These are phyloP conservation scores for Kwoniella bestiolae DNA, from an alignment of 768 basidiomycete genomes.

Conservation along the genomic window DNA sequence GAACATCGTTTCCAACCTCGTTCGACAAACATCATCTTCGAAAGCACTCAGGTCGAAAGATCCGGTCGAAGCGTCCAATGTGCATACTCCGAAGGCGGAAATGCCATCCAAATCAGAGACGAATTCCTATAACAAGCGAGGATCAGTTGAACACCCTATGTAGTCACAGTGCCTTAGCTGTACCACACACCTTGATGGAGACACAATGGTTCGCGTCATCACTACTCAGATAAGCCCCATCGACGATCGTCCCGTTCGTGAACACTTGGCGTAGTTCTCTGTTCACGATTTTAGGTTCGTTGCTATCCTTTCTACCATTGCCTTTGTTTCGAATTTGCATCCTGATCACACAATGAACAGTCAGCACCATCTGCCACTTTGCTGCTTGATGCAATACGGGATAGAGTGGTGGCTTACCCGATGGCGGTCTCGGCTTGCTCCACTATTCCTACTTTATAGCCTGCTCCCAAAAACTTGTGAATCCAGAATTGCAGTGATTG, in stretches of 20 bases:
- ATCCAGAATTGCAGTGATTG: slow-evolving; percentile 77
- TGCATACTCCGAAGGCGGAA: slow-evolving; percentile 80
- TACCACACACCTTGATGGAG: slow-evolving; percentile 67
- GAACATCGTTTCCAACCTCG: slow-evolving; percentile 89
- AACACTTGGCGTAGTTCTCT: slow-evolving; percentile 93
- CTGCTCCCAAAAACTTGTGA: slow-evolving; percentile 58
- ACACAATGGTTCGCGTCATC: slow-evolving; percentile 96
- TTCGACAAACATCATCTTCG: slow-evolving; percentile 89
- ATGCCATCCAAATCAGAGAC: slow-evolving; percentile 10
- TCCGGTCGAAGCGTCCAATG: slow-evolving; percentile 91
- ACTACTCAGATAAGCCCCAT: slow-evolving; percentile 81
- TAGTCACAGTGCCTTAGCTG: not conserved
- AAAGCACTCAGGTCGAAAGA: slow-evolving; percentile 90
- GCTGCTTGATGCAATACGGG: not conserved
- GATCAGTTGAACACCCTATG: not conserved
- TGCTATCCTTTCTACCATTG: slow-evolving; percentile 15
- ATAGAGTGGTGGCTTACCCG: slow-evolving; percentile 60
- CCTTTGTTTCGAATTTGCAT: slow-evolving; percentile 88
- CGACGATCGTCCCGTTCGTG: slow-evolving; percentile 94
- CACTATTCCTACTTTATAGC: slow-evolving; percentile 73
- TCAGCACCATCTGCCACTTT: not conserved
- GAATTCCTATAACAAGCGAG: slow-evolving; percentile 6
- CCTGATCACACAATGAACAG: slow-evolving; percentile 20
- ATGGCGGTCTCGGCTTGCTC: slow-evolving; percentile 97
- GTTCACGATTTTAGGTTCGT: slow-evolving; percentile 71